A percentile compares a stretch with the other conserved stretches of the same genome.
Conservation (phyloP, 83 land plant genomes). For the Isoetes engelmannii region DNA sequence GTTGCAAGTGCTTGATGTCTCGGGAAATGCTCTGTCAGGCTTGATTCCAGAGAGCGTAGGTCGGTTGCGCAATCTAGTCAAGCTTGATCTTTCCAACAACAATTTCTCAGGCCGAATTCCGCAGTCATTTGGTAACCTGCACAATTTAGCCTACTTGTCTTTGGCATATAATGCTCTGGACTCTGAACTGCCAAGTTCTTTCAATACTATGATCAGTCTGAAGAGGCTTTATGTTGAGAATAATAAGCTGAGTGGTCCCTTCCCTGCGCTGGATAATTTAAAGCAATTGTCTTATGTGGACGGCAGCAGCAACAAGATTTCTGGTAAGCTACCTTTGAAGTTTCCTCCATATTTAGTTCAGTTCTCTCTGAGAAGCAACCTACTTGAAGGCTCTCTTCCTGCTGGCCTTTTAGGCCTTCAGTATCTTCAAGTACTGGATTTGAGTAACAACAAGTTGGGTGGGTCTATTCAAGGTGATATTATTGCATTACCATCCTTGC, state of each 20-base stretch:
- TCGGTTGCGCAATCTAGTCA: neutral
- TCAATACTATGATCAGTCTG: neutral
- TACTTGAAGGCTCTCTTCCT: no score
- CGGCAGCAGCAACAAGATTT: neutral
- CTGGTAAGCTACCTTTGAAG: neutral
- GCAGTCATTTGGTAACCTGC: constrained; percentile 5
- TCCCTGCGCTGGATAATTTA: neutral
- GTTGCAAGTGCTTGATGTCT: neutral
- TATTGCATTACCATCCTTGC: constrained; percentile 8
- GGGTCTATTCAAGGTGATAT: constrained; percentile 1
- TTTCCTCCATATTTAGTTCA: neutral
- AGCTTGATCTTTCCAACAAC: constrained; percentile 18
- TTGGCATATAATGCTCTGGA: neutral
- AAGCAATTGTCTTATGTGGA: neutral
- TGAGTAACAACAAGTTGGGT: constrained; percentile 1
- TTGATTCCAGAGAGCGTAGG: neutral
- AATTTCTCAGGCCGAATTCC: constrained; percentile 13
- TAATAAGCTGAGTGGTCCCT: neutral
- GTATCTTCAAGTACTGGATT: neutral
- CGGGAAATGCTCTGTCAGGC: constrained; percentile 12
- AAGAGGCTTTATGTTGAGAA: neutral
- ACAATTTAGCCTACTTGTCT: neutral
- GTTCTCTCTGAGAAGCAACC: no score
- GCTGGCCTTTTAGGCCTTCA: neutral
- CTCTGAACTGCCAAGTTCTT: neutral